Evolutionary conservation across 1,139 yeast species (phyloP), one percentile per base, ranked within the genome.

Genomic region (Blastobotrys petasosporus): DNA sequence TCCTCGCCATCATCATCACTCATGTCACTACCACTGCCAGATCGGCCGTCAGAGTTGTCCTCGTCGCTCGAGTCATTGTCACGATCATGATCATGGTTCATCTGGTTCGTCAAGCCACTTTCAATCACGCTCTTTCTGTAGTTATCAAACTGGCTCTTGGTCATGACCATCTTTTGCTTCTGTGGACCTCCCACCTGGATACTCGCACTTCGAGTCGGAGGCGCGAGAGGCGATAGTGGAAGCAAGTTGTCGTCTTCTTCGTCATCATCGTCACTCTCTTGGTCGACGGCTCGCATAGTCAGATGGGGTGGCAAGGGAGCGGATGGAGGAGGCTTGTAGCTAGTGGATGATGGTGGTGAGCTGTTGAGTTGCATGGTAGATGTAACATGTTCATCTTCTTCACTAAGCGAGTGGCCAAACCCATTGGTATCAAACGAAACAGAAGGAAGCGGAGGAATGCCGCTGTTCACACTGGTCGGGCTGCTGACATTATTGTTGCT

Each of bases 141-240:
- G 42, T 44, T 53, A 30, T 66, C 68, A 50, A 62, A 65, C 48
- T 64, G 63, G 29, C 64, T 53, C 48, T 59, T 59, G 20, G 69
- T 58, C 69, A 66, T 65, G 20, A 64, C 60, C 37, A 48, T 53
- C 16, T 20, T 23, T 20, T 20, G 25, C 7, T 20, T 20, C 25
- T 20, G 25, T 4, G 25, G 25, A 20, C 25, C 25, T 20, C 25
- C 25, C 36, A 31, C 30, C 37, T 34, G 44, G 17, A n/a, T 34
- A 45, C 34, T 41, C 32, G 42, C 44, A 29, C 42, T 16, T 41
- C 33, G 23, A 30, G 44, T 41, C 15, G 45, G 47, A 16, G 50
- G 51, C 9, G 51, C 48, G 15, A 48, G 37, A 15, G 54, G 48
- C 13, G 49, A 42, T 23, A 51, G 46, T 2, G 59, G 59, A 15